These are phyloP conservation scores for Aspergillus flavus DNA, from an alignment of 2,329 filamentous ascomycete species.

Conservation along the genomic window DNA sequence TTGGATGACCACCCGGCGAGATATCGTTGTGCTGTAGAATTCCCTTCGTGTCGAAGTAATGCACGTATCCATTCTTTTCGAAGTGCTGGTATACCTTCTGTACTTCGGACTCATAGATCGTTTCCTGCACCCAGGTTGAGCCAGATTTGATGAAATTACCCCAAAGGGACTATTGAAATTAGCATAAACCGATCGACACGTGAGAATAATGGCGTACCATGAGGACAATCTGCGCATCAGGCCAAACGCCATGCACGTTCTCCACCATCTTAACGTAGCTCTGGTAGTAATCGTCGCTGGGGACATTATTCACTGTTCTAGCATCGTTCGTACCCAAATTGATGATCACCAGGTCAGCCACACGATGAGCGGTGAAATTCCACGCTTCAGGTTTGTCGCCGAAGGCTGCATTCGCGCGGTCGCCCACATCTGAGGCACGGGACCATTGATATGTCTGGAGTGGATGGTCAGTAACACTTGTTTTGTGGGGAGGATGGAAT, in stretches of 20 bases:
- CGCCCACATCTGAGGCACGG: slow-evolving; percentile 57
- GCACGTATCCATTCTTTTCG: slow-evolving; percentile 4
- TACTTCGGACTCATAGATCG: slow-evolving; percentile 55
- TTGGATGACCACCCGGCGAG: slow-evolving; percentile 60
- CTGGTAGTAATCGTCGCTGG: slow-evolving; percentile 36
- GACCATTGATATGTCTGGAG: slow-evolving; percentile 57
- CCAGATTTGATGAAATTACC: slow-evolving; percentile 54
- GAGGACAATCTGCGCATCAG: slow-evolving; percentile 45
- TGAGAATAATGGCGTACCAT: slow-evolving; percentile 27
- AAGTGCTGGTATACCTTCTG: slow-evolving; percentile 33
- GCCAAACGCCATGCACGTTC: slow-evolving; percentile 44
- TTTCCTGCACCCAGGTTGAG: slow-evolving; percentile 53
- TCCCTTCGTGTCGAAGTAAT: slow-evolving; percentile 61
- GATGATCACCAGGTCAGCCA: slow-evolving; percentile 46
- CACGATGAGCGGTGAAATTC: slow-evolving; percentile 25
- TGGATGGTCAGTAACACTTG: slow-evolving; percentile 13
- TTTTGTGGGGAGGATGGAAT: neutral
- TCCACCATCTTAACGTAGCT: slow-evolving; percentile 46
- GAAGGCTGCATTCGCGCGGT: slow-evolving; percentile 47
- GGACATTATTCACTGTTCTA: slow-evolving; percentile 44
- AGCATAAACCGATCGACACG: neutral
- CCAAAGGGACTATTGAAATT: slow-evolving; percentile 51
- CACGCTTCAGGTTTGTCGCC: slow-evolving; percentile 32
- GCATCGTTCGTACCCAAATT: slow-evolving; percentile 52
- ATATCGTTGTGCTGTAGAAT: slow-evolving; percentile 66